Evolutionary conservation across 495 filamentous ascomycete species (phyloP).

Genomic region (Aspergillus campestris): DNA sequence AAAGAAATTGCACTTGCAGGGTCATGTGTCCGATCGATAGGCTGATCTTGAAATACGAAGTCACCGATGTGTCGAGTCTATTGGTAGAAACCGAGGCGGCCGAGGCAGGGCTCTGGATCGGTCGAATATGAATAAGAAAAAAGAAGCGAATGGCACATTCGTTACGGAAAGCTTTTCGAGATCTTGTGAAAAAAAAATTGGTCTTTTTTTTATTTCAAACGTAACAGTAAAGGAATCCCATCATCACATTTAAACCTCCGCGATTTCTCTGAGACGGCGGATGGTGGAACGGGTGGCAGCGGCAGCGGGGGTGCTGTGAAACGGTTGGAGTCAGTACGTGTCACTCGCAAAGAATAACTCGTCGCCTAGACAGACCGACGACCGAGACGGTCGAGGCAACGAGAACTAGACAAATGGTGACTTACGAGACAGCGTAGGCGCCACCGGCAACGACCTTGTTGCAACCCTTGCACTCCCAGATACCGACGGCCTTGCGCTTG

Average conservation of each 20-base stretch:
- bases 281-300: constrained; percentile 96
- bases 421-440: constrained; percentile 94
- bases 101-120: too few species aligned
- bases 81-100: too few species aligned
- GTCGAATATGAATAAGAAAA: too few species aligned
- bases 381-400: neutral
- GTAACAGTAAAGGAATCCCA: constrained; percentile 38
- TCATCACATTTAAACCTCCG: constrained; percentile 70
- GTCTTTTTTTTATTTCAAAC: constrained; percentile 40
- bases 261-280: constrained; percentile 93
- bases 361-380: neutral
- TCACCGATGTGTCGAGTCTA: too few species aligned
- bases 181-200: constrained; percentile 22
- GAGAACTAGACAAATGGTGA: constrained; percentile 17
- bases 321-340: constrained; percentile 15
- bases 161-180: constrained; percentile 15
- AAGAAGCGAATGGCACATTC: too few species aligned
- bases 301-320: constrained; percentile 78
- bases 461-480: constrained; percentile 93
- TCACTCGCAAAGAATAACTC: neutral
- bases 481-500: constrained; percentile 85
- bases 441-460: constrained; percentile 93
- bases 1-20: too few species aligned
- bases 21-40: too few species aligned
- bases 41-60: too few species aligned